Evolutionary conservation across 2,329 filamentous ascomycete genomes (phyloP).

Genomic region (Rhytidhysteron rufulum): DNA sequence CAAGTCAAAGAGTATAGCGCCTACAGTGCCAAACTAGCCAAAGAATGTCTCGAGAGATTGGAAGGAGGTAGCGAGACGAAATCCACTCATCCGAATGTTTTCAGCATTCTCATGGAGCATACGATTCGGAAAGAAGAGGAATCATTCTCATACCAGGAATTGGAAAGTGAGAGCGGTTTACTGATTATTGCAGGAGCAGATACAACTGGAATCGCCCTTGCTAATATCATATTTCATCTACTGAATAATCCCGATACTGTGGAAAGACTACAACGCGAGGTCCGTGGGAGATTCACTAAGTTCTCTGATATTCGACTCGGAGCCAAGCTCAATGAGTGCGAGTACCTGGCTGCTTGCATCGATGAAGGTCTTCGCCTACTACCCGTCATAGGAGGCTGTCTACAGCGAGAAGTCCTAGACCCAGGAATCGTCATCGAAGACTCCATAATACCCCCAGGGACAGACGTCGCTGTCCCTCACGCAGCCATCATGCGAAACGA

Average conservation of each 20-base stretch:
- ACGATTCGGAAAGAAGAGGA: conserved; percentile 34
- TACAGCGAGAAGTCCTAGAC: conserved; percentile 19
- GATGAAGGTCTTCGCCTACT: conserved; percentile 29
- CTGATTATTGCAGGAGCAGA: conserved; percentile 44
- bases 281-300: conserved; percentile 12
- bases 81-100: conserved; percentile 41
- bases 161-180: conserved; percentile 42
- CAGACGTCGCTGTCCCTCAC: conserved; percentile 8
- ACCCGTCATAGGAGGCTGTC: conserved; percentile 19
- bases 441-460: conserved; percentile 9
- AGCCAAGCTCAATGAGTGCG: conserved; percentile 16
- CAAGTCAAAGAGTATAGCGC: background rate
- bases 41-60: background rate
- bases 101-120: conserved; percentile 38
- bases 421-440: conserved; percentile 12
- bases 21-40: background rate
- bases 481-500: conserved; percentile 12
- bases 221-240: conserved; percentile 36
- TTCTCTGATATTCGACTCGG: conserved; percentile 19
- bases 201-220: conserved; percentile 30
- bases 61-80: conserved; percentile 11
- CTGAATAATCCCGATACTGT: conserved; percentile 28
- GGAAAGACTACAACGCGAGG: conserved; percentile 16
- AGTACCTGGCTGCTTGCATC: conserved; percentile 28
- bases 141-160: conserved; percentile 33